These are phyloP conservation scores for Mortierella sp. DNA, from an alignment of 371 early-diverging fungal genomes.

Conservation along the genomic window DNA sequence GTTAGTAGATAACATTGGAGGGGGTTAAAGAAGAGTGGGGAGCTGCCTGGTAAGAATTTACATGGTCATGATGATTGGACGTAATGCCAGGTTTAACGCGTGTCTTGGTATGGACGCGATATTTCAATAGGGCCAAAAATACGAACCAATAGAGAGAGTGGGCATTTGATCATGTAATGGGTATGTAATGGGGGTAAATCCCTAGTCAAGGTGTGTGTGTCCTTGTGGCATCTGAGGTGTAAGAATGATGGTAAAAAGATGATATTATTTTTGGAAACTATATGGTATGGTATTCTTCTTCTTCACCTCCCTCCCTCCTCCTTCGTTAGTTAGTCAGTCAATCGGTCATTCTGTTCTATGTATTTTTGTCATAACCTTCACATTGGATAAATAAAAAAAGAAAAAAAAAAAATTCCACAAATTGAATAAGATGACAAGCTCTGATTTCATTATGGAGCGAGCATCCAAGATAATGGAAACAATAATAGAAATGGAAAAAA, in stretches of 20 bases:
- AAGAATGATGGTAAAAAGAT: neutral
- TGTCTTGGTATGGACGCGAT: no score
- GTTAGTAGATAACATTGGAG: no score
- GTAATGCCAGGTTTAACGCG: no score
- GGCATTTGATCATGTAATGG: no score
- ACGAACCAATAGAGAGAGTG: no score
- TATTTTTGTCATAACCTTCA: neutral
- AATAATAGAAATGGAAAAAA: neutral
- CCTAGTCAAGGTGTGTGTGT: no score
- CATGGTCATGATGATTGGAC: no score
- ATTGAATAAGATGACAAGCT: neutral
- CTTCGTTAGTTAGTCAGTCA: no score
- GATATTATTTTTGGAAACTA: neutral
- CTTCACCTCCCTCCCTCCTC: neutral
- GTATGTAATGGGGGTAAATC: no score
- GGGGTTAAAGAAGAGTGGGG: no score
- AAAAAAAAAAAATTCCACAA: neutral
- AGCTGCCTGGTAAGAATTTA: no score
- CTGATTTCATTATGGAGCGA: neutral
- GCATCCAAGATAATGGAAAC: neutral
- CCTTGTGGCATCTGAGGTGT: neutral
- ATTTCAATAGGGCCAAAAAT: no score
- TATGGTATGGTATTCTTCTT: neutral
- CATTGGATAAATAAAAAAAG: neutral
- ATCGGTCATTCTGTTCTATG: conserved; percentile 1